A percentile compares a stretch with the other conserved stretches of the same genome.
phyloP scores from a whole-genome alignment of 139 green algal genomes.

The Yamagishiella unicocca region DNA sequence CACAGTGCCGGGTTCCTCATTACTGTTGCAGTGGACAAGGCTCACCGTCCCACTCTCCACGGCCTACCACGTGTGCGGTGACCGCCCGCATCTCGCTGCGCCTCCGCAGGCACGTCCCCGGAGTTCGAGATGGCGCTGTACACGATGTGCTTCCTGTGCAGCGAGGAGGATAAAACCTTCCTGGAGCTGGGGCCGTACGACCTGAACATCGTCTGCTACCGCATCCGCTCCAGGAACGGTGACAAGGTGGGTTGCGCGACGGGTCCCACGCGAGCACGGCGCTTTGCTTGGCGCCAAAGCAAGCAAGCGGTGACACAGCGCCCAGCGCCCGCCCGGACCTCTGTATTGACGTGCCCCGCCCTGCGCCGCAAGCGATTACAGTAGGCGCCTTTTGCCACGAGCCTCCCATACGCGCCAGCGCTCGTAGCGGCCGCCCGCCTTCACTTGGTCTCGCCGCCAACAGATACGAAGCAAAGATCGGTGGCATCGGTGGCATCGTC shows the following conservation, averaged over 20 bases:
- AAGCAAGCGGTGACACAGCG: background rate
- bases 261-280: background rate
- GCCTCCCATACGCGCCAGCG: too few relatives aligned
- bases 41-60: background rate
- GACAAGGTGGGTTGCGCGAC: slow-evolving; percentile 58
- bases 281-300: background rate
- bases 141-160: slow-evolving; percentile 79
- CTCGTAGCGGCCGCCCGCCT: too few relatives aligned
- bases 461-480: background rate
- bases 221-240: slow-evolving; percentile 68
- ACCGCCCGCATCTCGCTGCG: background rate
- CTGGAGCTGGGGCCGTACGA: slow-evolving; percentile 54
- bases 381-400: background rate
- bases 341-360: background rate
- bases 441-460: background rate
- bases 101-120: slow-evolving; percentile 68
- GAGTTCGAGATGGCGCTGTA: slow-evolving; percentile 89
- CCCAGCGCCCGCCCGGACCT: too few relatives aligned
- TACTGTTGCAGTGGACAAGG: too few relatives aligned
- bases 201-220: slow-evolving; percentile 60
- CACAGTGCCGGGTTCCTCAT: too few relatives aligned
- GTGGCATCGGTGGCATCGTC: background rate
- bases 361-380: background rate
- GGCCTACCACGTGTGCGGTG: background rate
- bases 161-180: slow-evolving; percentile 65